phyloP scores from a whole-genome alignment of 306 rosid genomes.

The Ochetophila trinervis region DNA sequence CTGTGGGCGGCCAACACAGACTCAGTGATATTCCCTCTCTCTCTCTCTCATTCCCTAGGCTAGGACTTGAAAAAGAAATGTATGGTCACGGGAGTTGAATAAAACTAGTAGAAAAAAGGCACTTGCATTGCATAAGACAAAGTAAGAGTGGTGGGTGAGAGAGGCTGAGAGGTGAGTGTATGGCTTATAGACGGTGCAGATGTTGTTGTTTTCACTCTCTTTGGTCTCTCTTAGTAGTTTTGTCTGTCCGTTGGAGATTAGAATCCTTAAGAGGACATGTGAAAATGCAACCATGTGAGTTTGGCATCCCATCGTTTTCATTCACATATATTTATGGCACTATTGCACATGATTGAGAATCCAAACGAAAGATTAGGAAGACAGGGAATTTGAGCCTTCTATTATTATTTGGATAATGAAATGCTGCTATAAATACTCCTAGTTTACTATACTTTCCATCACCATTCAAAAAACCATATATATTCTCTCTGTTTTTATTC shows the following conservation, averaged over 20 bases:
- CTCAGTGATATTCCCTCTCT: no score
- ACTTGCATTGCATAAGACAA: constrained; percentile 36
- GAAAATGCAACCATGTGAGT: constrained; percentile 47
- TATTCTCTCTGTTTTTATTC: not conserved
- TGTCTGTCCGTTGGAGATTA: constrained; percentile 21
- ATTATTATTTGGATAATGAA: not conserved
- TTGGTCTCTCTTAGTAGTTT: constrained; percentile 5
- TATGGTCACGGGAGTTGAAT: constrained; percentile 51
- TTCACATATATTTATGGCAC: not conserved
- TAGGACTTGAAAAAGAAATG: no score
- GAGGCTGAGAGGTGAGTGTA: constrained; percentile 24
- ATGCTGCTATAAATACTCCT: not conserved
- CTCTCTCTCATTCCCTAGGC: no score
- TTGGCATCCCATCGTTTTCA: constrained; percentile 36
- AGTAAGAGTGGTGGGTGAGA: constrained; percentile 12
- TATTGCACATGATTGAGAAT: constrained; percentile 37
- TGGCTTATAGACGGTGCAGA: constrained; percentile 17
- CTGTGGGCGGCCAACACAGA: no score
- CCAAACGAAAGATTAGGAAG: not conserved
- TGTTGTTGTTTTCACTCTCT: constrained; percentile 18
- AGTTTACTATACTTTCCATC: not conserved
- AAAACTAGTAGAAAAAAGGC: constrained; percentile 18
- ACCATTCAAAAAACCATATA: constrained; percentile 1
- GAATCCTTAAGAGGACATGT: constrained; percentile 32
- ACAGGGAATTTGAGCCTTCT: not conserved